Percentiles rank a stretch among this genome's conserved stretches.
These are phyloP conservation scores for Daldinia sp. DNA, from an alignment of 2,329 filamentous ascomycete genomes.

Conservation along the genomic window DNA sequence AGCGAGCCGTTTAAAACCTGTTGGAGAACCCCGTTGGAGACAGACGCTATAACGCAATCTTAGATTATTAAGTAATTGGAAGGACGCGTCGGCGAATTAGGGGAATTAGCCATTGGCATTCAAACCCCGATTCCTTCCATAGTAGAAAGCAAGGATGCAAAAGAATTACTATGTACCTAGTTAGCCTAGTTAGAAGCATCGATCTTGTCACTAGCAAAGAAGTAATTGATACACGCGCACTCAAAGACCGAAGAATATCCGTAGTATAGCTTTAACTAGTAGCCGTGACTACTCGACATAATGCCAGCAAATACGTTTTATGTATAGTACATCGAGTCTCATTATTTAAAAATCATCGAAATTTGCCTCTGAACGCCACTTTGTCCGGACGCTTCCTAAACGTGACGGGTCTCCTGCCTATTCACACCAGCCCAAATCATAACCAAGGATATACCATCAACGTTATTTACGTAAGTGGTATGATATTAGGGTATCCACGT, in stretches of 20 bases:
- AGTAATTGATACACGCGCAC: not conserved
- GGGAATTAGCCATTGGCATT: slow-evolving; percentile 16
- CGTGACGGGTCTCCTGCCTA: slow-evolving; percentile 12
- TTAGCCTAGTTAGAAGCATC: not conserved
- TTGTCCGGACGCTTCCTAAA: slow-evolving; percentile 22
- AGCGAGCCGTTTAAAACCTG: not conserved
- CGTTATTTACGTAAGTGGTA: slow-evolving; percentile 12
- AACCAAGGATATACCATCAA: slow-evolving; percentile 26
- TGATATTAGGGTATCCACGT: slow-evolving; percentile 31
- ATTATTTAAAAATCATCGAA: slow-evolving; percentile 36
- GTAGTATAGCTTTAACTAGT: slow-evolving; percentile 12
- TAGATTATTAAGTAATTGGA: slow-evolving; percentile 16
- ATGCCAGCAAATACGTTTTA: slow-evolving; percentile 23
- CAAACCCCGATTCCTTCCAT: slow-evolving; percentile 31
- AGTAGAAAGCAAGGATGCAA: not conserved
- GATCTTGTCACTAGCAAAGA: not conserved
- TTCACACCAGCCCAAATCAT: slow-evolving; percentile 16
- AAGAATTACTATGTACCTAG: not conserved
- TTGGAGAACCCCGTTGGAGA: not conserved
- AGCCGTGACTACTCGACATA: slow-evolving; percentile 14
- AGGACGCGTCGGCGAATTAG: slow-evolving; percentile 28
- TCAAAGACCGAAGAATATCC: slow-evolving; percentile 37
- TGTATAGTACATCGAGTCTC: slow-evolving; percentile 32
- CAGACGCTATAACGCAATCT: not conserved
- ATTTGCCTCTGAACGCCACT: slow-evolving; percentile 35